Evolutionary conservation across 176 grass and related monocot species (phyloP).

Genomic region (Tillandsia leiboldiana): DNA sequence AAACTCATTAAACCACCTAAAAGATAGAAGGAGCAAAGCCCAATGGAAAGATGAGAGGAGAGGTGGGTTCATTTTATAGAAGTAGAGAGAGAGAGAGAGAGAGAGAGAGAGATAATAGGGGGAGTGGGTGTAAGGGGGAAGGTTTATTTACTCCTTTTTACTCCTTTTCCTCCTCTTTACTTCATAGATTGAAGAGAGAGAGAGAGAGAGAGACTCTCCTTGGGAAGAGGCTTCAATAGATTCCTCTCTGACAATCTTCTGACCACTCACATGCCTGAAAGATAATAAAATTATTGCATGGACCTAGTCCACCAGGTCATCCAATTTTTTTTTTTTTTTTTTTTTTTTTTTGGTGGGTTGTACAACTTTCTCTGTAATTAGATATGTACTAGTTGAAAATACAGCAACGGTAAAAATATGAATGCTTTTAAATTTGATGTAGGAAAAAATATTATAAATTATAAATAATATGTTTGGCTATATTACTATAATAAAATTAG

Average conservation of each 20-base stretch:
- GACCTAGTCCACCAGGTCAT: too few relatives aligned
- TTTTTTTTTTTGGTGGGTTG: too few relatives aligned
- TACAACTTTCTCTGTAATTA: too few relatives aligned
- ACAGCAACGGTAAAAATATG: too few relatives aligned
- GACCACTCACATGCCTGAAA: slow-evolving; percentile 6
- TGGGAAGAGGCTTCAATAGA: slow-evolving; percentile 5
- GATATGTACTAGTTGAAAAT: too few relatives aligned
- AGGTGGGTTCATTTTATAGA: slow-evolving; percentile 34
- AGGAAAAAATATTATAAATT: too few relatives aligned
- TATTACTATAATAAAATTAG: too few relatives aligned
- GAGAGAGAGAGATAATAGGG: background rate
- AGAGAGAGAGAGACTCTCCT: background rate
- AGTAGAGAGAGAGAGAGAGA: background rate
- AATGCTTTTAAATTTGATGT: too few relatives aligned
- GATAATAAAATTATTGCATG: background rate
- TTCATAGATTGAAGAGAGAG: background rate
- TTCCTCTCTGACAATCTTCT: slow-evolving; percentile 4
- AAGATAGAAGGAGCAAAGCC: background rate
- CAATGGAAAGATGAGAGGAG: background rate
- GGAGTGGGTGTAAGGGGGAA: background rate
- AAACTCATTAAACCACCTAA: background rate
- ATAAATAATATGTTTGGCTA: too few relatives aligned
- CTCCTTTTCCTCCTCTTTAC: background rate
- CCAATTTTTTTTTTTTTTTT: too few relatives aligned
- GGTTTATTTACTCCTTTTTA: slow-evolving; percentile 4